These are phyloP conservation scores for Paramecium octaurelia DNA, from an alignment of 73 alveolate species.

Conservation along the genomic window DNA sequence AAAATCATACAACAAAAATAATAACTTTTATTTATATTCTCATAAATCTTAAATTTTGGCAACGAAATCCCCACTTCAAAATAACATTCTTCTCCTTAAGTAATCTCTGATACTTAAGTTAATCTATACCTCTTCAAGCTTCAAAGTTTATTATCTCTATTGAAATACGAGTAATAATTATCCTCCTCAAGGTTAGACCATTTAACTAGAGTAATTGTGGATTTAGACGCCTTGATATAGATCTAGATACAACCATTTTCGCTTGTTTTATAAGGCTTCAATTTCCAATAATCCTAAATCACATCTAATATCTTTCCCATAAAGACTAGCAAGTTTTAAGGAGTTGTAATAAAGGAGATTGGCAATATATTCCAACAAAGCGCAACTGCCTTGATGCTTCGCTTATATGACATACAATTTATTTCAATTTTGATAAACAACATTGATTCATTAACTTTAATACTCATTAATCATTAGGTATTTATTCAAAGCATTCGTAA, in stretches of 20 bases:
- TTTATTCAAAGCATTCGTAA: background rate
- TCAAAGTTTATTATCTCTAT: background rate
- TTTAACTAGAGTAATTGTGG: background rate
- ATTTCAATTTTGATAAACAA: background rate
- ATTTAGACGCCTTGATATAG: background rate
- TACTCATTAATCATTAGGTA: background rate
- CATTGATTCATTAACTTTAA: background rate
- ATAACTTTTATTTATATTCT: background rate
- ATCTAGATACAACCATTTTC: background rate
- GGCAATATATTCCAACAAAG: too few species aligned
- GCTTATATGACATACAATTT: background rate
- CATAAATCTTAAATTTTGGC: background rate
- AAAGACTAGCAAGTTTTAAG: background rate
- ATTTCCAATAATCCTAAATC: constrained; percentile 41
- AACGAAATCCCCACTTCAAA: constrained; percentile 27
- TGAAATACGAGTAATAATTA: background rate
- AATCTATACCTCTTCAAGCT: background rate
- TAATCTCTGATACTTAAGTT: constrained; percentile 31
- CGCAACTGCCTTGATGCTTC: too few species aligned
- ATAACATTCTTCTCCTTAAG: constrained; percentile 23
- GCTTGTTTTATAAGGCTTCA: constrained; percentile 23
- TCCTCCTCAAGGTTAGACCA: too few species aligned
- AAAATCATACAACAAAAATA: background rate
- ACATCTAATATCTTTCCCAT: constrained; percentile 38
- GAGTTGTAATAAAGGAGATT: background rate